Evolutionary conservation across 345 rosid genomes (phyloP), one percentile per base, ranked within the genome.

Genomic region (Eutrema heterophyllum): DNA sequence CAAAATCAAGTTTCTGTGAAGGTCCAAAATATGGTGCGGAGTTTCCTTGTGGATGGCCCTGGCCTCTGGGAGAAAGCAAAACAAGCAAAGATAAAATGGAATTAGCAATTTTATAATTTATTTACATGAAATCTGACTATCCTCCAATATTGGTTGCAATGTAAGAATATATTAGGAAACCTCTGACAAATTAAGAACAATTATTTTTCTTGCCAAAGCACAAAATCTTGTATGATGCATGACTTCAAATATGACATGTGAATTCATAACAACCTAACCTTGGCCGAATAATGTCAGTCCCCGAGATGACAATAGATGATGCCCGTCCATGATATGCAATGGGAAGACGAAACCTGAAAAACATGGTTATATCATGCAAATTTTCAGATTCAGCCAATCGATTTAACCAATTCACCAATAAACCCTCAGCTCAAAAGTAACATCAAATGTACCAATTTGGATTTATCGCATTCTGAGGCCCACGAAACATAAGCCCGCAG

Each of bases 251-350:
- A 46, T 46, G 75, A 54, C 49, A 36, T 46, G 68, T 41, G 63
- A 64, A 54, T 39, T 21, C 32, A 9, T n/a, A 64, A 39, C 75
- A 39, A 64, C 67, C 55, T 56, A 27, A 92, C 97, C 96, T 87
- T 29, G 98, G 98, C 65, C 98, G 84, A 72, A 87, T 61, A 54
- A 94, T 85, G 60, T 88, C 84, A 33, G 97, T 94, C 84, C 97
- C 98, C 26, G 98, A 91, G 54, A 94, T 80, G 66, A 91, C 89
- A 63, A 94, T 69, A 67, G 98, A 91, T 64, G 98, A 94, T 49
- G 93, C 96, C 40, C 98, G 86, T 71, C 98, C 98, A 78, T 91
- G 97, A 83, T 94, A 94, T 44, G 98, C 98, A 72, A 88, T 88
- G 45, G 99, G 99, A 82, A 95, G 91, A 64, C 90, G 91, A 76